Evolutionary conservation across 441 rosid genomes (phyloP), one percentile per base, ranked within the genome.

Genomic region (Erysimum cheiri): DNA sequence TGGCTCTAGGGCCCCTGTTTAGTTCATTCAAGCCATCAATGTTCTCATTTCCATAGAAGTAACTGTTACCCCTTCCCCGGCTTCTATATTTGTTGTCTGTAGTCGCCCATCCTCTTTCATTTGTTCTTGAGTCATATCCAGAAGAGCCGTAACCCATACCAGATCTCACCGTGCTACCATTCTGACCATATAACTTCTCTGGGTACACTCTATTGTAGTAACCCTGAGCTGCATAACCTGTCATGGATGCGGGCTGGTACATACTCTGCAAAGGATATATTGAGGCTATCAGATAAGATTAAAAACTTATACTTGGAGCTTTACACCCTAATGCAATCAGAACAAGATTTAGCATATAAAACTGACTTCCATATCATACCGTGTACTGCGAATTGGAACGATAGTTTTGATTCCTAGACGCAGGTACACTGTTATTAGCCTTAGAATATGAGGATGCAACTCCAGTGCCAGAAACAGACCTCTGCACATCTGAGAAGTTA

Each of bases 1-100:
- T 92, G 0, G 91, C 89, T 67, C 98, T 80, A 12, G 97, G 97
- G 36, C 98, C 98, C 76, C 92, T 80, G 73, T 87, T 92, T 40
- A 90, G 85, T 76, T 92, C 98, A 59, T 84, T 92, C 80, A 90
- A 59, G 24, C 92, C 92, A 73, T 92, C 32, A 12, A 15, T 64
- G 70, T 66, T 85, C 55, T 93, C 96, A 63, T 78, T 86, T 29
- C 84, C 87, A n/a, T 77, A 88, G 33, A 69, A 87, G 69, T 77
- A 83, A 64, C 77, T 85, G 78, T 84, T 78, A 70, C 86, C 93
- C 54, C 83, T 85, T 29, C 93, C 96, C 77, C 84, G 78, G 40
- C 80, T 68, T 77, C 82, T 86, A 22, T 85, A 83, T 77, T 86
- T 92, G 64, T 85, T 90, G 50, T 73, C 81, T 26, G 73, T 8